Conservation (phyloP, 495 filamentous ascomycete species). For the Arthonia radiata region DNA sequence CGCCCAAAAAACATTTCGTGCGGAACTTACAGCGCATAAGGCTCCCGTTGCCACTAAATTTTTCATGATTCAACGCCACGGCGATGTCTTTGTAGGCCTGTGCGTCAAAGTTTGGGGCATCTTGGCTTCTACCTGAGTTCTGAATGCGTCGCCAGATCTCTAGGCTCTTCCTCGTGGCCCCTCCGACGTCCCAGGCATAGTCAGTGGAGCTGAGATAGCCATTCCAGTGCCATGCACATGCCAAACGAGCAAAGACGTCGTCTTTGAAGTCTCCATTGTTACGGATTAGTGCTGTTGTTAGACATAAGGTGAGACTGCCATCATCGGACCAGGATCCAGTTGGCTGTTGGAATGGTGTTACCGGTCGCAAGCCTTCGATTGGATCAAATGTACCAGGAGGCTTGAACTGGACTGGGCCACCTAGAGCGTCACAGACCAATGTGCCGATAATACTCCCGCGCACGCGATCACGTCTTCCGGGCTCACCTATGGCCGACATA, state of each 20-base stretch:
- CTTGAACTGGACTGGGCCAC: slow-evolving; percentile 21
- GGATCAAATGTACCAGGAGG: slow-evolving; percentile 15
- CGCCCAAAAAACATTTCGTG: no score
- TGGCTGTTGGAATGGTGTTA: no score
- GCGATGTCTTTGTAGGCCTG: slow-evolving; percentile 5
- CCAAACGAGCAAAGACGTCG: slow-evolving; percentile 15
- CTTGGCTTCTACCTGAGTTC: no score
- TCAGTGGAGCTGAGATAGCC: slow-evolving; percentile 18
- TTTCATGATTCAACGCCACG: slow-evolving; percentile 1
- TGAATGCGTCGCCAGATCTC: slow-evolving; percentile 12
- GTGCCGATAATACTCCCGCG: slow-evolving; percentile 20
- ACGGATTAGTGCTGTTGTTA: slow-evolving; percentile 18
- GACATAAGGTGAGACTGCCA: slow-evolving; percentile 22
- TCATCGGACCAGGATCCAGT: slow-evolving; percentile 27
- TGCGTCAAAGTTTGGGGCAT: slow-evolving; percentile 2
- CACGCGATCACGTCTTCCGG: no score
- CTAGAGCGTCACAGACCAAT: slow-evolving; percentile 23
- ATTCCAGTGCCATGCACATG: slow-evolving; percentile 14
- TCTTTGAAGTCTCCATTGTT: slow-evolving; percentile 10
- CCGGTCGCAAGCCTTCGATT: slow-evolving; percentile 11
- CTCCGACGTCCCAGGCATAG: slow-evolving; percentile 18
- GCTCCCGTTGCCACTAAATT: slow-evolving; percentile 18
- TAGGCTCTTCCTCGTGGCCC: slow-evolving; percentile 14
- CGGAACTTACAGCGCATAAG: no score
- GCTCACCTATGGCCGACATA: no score